Percentiles rank a stretch among this genome's conserved stretches.
Conservation (phyloP, 2,329 filamentous ascomycete genomes). For the Fusarium sp. region DNA sequence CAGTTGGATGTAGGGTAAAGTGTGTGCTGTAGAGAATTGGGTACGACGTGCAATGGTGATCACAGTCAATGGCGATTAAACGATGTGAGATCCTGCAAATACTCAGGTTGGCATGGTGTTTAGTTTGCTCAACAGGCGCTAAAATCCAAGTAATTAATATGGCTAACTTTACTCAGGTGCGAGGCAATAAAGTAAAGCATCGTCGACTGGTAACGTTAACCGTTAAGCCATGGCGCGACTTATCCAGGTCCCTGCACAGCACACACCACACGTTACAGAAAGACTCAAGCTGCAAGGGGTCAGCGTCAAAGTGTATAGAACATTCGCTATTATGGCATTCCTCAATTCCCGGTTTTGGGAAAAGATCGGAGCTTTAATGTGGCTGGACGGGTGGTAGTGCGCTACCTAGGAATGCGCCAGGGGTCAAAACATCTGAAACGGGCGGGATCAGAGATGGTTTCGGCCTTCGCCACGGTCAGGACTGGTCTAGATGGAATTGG, state of each 20-base stretch:
- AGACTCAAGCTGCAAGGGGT: slow-evolving; percentile 1
- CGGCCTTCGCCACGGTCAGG: slow-evolving; percentile 3
- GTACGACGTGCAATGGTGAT: neutral
- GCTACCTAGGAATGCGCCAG: slow-evolving; percentile 20
- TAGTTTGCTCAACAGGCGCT: too few relatives aligned
- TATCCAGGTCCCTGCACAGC: neutral
- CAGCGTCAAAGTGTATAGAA: too few relatives aligned
- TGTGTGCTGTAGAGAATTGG: neutral
- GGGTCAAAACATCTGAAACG: slow-evolving; percentile 3
- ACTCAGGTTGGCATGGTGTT: neutral
- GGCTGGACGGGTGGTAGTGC: slow-evolving; percentile 2
- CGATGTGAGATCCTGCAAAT: neutral
- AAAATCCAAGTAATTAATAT: too few relatives aligned
- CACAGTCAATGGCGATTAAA: neutral
- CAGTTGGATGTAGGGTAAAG: neutral
- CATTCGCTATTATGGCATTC: slow-evolving; percentile 23
- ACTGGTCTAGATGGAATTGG: slow-evolving; percentile 7
- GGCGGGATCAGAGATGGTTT: slow-evolving; percentile 7
- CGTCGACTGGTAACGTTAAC: neutral
- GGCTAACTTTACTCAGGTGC: neutral
- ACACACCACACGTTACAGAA: slow-evolving; percentile 14
- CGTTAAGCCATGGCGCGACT: slow-evolving; percentile 10
- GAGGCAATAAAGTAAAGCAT: neutral
- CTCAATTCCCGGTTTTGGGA: slow-evolving; percentile 1
- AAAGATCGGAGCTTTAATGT: slow-evolving; percentile 17